Evolutionary conservation across 352 stramenopile species (phyloP), one percentile per base, ranked within the genome.

Genomic region (Pythium chondricola): DNA sequence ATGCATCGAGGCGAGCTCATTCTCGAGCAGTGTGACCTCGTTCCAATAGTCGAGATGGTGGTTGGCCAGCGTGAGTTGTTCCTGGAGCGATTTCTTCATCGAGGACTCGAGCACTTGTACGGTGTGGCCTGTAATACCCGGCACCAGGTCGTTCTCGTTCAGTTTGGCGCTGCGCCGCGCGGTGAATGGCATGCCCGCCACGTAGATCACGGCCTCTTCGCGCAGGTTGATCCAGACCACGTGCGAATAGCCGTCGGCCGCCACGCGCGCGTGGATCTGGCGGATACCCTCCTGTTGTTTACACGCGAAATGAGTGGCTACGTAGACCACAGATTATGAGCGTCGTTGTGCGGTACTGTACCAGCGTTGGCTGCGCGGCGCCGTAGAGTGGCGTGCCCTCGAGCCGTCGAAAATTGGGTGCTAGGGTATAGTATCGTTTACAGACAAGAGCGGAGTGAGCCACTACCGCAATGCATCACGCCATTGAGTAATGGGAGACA

Each of bases 131-230:
- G 82, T 91, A 48, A 91, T 87, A 0, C 82, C 82, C 9, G 79
- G 71, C 6, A 93, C 77, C 18, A 91, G 55, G 43, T 93, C 82
- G 44, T 90, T 93, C 41, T 91, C 79, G 40, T 91, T 91, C 24
- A 93, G 51, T 37, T 83, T 90, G 0, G 77, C 82, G 26, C 69
- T 87, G 3, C 71, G 72, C 21, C 79, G 61, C 10, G 77, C 82
- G 4, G 82, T 93, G 54, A 76, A 93, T 2, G 82, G 74, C 25
- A 50, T 61, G 2, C 82, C 82, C 26, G 86, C 67, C 11, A 93
- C 79, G 56, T 91, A 93, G 38, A 93, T 79, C 33, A 91, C 82
- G 4, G 82, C 79, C 62, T 93, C 82, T 63, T 91, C 82, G 37
- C 82, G 74, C 16, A 93, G 58, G 35, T 89, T 93, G 26, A 93